Conservation (phyloP, 176 grass and related monocot species). For the Aegilops sharonensis region DNA sequence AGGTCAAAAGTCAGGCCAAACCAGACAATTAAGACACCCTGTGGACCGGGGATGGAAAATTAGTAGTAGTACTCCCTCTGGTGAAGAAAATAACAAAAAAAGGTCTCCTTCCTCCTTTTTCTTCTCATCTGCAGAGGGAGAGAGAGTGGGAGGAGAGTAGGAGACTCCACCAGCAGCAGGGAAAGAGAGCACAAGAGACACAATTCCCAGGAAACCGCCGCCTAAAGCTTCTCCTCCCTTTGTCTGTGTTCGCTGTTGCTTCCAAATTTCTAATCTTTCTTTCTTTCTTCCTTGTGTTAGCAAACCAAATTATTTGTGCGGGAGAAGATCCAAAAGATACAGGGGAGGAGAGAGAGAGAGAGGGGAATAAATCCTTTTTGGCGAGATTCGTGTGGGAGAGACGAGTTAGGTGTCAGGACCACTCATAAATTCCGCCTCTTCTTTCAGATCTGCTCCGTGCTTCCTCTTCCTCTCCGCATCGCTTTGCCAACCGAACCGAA, state of each 20-base stretch:
- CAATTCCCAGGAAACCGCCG: slow-evolving; percentile 30
- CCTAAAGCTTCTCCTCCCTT: slow-evolving; percentile 23
- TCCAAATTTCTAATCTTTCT: slow-evolving; percentile 22
- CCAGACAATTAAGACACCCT: slow-evolving; percentile 32
- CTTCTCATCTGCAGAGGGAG: not conserved
- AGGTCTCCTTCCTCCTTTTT: not conserved
- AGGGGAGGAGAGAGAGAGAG: not conserved
- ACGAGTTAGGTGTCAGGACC: slow-evolving; percentile 40
- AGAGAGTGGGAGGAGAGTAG: not conserved
- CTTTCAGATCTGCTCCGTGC: slow-evolving; percentile 59
- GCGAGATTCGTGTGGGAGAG: slow-evolving; percentile 34
- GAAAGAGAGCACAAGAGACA: slow-evolving; percentile 17
- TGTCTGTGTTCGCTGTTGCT: not conserved
- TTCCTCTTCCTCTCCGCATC: not conserved
- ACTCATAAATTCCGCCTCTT: slow-evolving; percentile 55
- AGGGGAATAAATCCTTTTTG: slow-evolving; percentile 37
- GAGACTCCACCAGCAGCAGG: not conserved
- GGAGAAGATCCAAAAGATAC: slow-evolving; percentile 23
- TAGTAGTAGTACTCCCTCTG: no score
- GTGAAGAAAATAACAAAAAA: not conserved
- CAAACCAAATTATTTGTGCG: not conserved
- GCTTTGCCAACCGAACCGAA: not conserved
- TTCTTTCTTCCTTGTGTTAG: not conserved
- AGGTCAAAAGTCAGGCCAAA: slow-evolving; percentile 43
- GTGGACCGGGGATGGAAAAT: not conserved